Evolutionary conservation across 1,284 basidiomycete species (phyloP).

Genomic region (Malassezia furfur): DNA sequence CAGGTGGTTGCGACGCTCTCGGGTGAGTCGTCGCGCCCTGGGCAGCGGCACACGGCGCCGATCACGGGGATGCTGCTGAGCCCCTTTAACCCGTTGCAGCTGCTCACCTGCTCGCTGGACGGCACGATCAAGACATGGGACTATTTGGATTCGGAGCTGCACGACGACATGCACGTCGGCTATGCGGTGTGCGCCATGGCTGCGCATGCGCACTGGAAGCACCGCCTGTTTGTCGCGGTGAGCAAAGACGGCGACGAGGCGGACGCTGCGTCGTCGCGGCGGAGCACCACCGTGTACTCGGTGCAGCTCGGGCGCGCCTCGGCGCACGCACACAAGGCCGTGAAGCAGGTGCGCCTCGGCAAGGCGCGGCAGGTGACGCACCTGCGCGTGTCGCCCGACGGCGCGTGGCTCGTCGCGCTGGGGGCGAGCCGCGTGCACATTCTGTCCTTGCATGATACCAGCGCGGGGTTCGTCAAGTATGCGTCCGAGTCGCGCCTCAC

Average conservation of each 20-base stretch:
- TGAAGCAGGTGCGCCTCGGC: conserved; percentile 56
- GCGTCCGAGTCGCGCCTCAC: conserved; percentile 59
- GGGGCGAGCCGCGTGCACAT: conserved; percentile 75
- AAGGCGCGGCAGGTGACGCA: conserved; percentile 30
- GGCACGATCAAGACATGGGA: conserved; percentile 85
- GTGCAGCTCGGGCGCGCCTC: conserved; percentile 20
- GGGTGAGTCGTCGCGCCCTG: conserved; percentile 3
- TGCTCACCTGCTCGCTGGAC: conserved; percentile 74
- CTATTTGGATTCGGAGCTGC: conserved; percentile 71
- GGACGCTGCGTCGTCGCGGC: not conserved
- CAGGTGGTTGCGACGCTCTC: conserved; percentile 43
- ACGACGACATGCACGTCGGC: conserved; percentile 53
- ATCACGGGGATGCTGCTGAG: conserved; percentile 65
- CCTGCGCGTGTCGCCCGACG: conserved; percentile 65
- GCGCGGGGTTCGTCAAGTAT: conserved; percentile 64
- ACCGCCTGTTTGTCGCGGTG: conserved; percentile 60
- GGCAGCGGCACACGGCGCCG: conserved; percentile 22
- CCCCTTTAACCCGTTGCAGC: conserved; percentile 77
- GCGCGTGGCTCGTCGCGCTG: conserved; percentile 70
- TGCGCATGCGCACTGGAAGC: conserved; percentile 60
- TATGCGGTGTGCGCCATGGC: conserved; percentile 67
- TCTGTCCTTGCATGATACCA: conserved; percentile 25
- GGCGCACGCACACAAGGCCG: conserved; percentile 12
- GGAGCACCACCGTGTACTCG: conserved; percentile 28
- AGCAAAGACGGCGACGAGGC: not conserved